Evolutionary conservation across 164 flowering plant genomes (phyloP).

Genomic region (Piper betle): DNA sequence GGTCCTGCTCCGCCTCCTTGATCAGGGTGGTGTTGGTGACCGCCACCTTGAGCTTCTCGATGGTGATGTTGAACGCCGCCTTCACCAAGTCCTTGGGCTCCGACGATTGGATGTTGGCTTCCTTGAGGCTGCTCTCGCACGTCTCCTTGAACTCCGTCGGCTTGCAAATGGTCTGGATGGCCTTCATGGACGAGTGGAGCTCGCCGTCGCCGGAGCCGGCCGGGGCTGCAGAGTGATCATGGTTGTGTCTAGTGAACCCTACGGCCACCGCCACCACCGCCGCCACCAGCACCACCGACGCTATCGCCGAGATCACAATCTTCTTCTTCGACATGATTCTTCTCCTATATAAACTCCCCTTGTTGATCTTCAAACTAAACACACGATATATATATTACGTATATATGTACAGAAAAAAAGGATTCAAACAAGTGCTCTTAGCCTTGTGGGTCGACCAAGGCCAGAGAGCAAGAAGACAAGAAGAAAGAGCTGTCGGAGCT

Average conservation of each 20-base stretch:
- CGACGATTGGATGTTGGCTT: constrained; percentile 22
- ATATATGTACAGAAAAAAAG: too few species aligned
- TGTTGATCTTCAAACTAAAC: too few species aligned
- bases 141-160: constrained; percentile 45
- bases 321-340: too few species aligned
- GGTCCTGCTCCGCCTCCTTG: constrained; percentile 38
- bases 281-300: constrained; percentile 39
- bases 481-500: too few species aligned
- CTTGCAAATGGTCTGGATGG: constrained; percentile 39
- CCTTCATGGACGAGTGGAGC: constrained; percentile 26
- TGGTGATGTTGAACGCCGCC: constrained; percentile 31
- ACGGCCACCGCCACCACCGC: constrained; percentile 44
- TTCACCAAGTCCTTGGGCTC: constrained; percentile 49
- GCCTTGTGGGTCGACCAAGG: too few species aligned
- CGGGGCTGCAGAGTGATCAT: not conserved
- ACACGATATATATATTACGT: too few species aligned
- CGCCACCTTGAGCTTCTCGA: constrained; percentile 21
- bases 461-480: too few species aligned
- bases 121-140: constrained; percentile 28
- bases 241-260: constrained; percentile 8
- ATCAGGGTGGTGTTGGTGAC: constrained; percentile 18
- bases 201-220: not conserved
- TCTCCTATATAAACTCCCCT: too few species aligned
- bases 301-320: constrained; percentile 22
- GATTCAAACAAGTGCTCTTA: too few species aligned